Evolutionary conservation across 2,329 filamentous ascomycete species (phyloP).

Genomic region (Cladophialophora yegresii): DNA sequence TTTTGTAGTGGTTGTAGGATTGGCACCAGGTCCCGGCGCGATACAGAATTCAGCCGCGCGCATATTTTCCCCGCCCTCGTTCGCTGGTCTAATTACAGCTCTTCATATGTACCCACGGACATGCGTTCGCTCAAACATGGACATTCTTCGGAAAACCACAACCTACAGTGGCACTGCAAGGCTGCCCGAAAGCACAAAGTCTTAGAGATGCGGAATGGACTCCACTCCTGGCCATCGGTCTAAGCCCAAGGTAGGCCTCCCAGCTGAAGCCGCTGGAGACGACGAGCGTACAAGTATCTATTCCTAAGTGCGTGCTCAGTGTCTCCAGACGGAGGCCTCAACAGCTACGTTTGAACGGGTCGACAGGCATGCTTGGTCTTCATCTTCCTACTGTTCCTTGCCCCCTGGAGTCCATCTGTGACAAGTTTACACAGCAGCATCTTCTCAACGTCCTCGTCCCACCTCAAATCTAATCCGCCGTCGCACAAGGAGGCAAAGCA

Average conservation of each 20-base stretch:
- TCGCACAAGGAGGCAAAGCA: background rate
- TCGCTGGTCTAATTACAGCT: no score
- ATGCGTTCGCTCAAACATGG: no score
- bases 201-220: background rate
- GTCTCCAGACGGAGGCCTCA: no score
- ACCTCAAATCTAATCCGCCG: background rate
- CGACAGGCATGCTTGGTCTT: background rate
- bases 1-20: no score
- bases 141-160: no score
- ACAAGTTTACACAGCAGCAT: background rate
- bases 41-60: no score
- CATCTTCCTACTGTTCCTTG: background rate
- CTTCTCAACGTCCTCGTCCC: background rate
- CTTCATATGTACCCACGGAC: no score
- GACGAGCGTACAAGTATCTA: background rate
- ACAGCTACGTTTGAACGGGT: background rate
- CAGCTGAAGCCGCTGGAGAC: no score
- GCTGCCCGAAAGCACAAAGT: background rate
- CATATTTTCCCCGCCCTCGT: no score
- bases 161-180: no score
- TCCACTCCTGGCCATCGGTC: background rate
- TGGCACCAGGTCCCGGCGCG: no score
- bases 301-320: background rate
- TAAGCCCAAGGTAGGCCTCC: background rate
- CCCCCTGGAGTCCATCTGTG: no score